Evolutionary conservation across 495 filamentous ascomycete species (phyloP).

Genomic region (Ascobolus immersus): DNA sequence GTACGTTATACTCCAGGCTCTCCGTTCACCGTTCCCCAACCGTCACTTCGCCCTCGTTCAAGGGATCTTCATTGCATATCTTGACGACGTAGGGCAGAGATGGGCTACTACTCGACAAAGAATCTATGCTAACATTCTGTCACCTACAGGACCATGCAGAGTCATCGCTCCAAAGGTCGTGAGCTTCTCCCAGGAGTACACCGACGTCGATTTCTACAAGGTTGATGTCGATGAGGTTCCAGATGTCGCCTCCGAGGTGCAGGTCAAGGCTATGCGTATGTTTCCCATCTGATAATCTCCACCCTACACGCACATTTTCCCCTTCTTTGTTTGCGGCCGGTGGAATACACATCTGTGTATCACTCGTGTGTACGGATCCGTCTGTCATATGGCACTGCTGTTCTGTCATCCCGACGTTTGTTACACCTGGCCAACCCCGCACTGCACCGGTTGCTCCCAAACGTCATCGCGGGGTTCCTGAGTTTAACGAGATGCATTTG

Average conservation of each 20-base stretch:
- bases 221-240: constrained; percentile 70
- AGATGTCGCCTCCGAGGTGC: constrained; percentile 51
- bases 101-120: neutral
- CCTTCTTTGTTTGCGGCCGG: too few species aligned
- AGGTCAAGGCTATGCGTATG: constrained; percentile 62
- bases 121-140: neutral
- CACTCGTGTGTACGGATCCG: too few species aligned
- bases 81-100: neutral
- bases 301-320: neutral
- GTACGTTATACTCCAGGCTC: constrained; percentile 17
- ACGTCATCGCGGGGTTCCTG: too few species aligned
- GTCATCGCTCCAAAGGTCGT: constrained; percentile 50
- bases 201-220: constrained; percentile 54
- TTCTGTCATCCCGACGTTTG: too few species aligned
- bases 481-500: too few species aligned
- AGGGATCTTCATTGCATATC: neutral
- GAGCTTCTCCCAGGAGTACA: constrained; percentile 30
- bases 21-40: too few species aligned
- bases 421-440: too few species aligned
- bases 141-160: constrained; percentile 44
- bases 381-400: too few species aligned
- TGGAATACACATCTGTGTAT: too few species aligned
- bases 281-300: neutral
- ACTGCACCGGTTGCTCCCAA: too few species aligned
- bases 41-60: neutral